Evolutionary conservation across 2,329 filamentous ascomycete genomes (phyloP), one percentile per base, ranked within the genome.

Genomic region (Aspergillus japonicus): DNA sequence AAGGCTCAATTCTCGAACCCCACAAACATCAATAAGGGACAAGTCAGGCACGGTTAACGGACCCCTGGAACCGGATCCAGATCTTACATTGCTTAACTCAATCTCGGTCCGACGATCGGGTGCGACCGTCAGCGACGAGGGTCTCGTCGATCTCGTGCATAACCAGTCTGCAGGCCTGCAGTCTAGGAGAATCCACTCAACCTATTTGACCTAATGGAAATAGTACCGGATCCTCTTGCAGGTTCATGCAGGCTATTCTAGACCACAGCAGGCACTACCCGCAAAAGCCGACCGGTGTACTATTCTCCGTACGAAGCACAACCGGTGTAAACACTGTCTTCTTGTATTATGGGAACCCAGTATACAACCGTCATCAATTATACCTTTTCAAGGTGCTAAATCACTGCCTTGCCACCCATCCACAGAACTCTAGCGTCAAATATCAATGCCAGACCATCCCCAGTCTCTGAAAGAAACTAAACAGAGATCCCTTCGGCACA

Each of bases 401-500:
- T 6, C 33, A 12, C 33, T 16, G 0, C 14, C 33, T 16, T 12
- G 11, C 5, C 12, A 35, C 12, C 4, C 12, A 35, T 35, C 11
- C 33, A 16, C 12, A 16, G 1, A 12, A 6, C 4, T 16, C 33
- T 35, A 16, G 12, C 33, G 6, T 16, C 33, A 35, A 12, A 35
- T 5, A 16, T 35, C 51, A 62, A 31, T 62, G 58, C 68, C 64
- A 70, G 16, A 57, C 67, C 76, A 80, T 80, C 0, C 78, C 77
- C 59, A 80, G 62, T 12, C 75, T 68, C 70, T 80, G 78, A 33
- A 81, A 73, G 54, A 71, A 81, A 2, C 72, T 72, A 59, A 79
- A 78, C n/a, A 81, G 61, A 4, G 77, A 76, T 0, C 69, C 70
- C 59, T 74, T 74, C 0, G 77, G 74, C 54, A 80, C 75, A 50